Evolutionary conservation across 2,329 filamentous ascomycete species (phyloP).

Genomic region (Aureobasidium sp.): DNA sequence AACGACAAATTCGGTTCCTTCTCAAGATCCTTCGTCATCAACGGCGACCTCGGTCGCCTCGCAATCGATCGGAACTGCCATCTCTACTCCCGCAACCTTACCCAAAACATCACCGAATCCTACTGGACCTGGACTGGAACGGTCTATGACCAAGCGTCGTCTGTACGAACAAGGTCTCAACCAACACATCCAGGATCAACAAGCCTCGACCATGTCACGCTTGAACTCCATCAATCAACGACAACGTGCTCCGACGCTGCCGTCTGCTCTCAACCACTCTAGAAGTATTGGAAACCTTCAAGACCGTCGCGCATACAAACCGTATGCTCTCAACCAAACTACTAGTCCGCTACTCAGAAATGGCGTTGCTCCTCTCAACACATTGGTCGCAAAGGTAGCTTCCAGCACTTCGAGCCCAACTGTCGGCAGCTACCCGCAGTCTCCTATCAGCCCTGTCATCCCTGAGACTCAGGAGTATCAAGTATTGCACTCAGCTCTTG

Average conservation of each 20-base stretch:
- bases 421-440: constrained; percentile 32
- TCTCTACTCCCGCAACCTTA: constrained; percentile 31
- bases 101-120: constrained; percentile 25
- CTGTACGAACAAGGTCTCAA: constrained; percentile 79
- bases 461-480: constrained; percentile 65
- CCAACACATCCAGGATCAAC: constrained; percentile 73
- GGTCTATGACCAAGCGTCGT: constrained; percentile 63
- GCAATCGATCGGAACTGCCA: constrained; percentile 43
- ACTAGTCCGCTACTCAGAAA: constrained; percentile 28
- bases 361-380: constrained; percentile 6
- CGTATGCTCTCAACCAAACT: constrained; percentile 30
- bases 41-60: constrained; percentile 77
- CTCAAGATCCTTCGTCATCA: constrained; percentile 69
- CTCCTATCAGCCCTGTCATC: constrained; percentile 60
- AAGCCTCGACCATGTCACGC: constrained; percentile 66
- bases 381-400: constrained; percentile 14
- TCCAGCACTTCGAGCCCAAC: constrained; percentile 35
- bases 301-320: constrained; percentile 32
- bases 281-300: constrained; percentile 62
- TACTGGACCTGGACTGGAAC: constrained; percentile 43
- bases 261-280: constrained; percentile 26
- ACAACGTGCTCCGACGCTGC: constrained; percentile 49
- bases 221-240: constrained; percentile 67
- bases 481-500: constrained; percentile 55
- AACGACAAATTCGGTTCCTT: constrained; percentile 70